Base-by-base conservation (phyloP, 495 filamentous ascomycete species). In the Sporormia fimetaria region DNA sequence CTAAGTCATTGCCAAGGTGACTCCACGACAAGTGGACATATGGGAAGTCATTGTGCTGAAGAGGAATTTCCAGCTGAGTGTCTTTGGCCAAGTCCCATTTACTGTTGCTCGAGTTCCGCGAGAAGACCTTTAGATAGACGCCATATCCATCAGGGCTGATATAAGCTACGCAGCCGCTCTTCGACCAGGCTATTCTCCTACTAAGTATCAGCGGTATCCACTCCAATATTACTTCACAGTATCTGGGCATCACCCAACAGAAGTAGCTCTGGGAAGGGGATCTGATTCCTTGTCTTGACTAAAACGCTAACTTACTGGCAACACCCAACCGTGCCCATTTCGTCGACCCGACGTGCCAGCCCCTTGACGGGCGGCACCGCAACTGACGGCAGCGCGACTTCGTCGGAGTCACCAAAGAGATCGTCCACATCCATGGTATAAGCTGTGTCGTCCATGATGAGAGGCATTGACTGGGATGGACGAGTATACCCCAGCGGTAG, bases 161-260 rank as follows among this genome's bases (percentile, higher is more conserved):
- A 40, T 78, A 78, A 21, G 88, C 88, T 57, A 96, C 82, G 52
- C 77, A 85, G 40, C 90, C 90, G 55, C 76, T 67, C 41, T 79
- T 83, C 12, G 90, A 94, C 92, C 92, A 96, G 33, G 80, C 79
- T 37, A 95, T 71, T 46, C 73, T 79, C 51, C 86, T 94, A 51
- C 10, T 17, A 16, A 2, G 5, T 0, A 12, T 45, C 9, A 34
- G 38, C 14, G 14, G 6, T 26, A 35, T 24, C 21, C 25, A 34
- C 27, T 33, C n/a, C 25, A 23, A 21, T n/a, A n/a, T n/a, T n/a
- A 9, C 34, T 33, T 16, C 11, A 6, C 25, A 27, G 12, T 27
- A 27, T 27, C 7, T 27, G 25, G 25, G 12, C 7, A 27, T 27
- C 25, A 7, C 25, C 7, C 25, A 7, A 27, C 7, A n/a, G 18